Evolutionary conservation across 805 yeast species (phyloP), one percentile per base, ranked within the genome.

Genomic region (Torulaspora quercuum): DNA sequence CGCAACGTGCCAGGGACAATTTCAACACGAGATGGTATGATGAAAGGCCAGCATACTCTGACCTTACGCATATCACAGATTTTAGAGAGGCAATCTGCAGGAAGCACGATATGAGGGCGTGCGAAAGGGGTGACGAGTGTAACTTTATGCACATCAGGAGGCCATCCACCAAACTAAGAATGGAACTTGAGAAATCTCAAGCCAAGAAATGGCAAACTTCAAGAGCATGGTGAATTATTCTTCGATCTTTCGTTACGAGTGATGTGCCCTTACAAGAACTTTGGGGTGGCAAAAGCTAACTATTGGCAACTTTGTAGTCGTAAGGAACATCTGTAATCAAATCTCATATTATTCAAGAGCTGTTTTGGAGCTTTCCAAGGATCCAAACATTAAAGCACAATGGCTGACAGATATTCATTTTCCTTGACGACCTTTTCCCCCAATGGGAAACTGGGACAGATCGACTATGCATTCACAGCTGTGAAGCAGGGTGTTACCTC

Each of bases 321-420:
- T n/a, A n/a, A n/a, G n/a, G n/a, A n/a, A n/a, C n/a, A n/a, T n/a
- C n/a, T n/a, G n/a, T n/a, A n/a, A n/a, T n/a, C n/a, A n/a, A n/a
- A n/a, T n/a, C n/a, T n/a, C n/a, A n/a, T n/a, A 26, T 12, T 10
- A 7, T 15, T 7, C n/a, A 11, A 15, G 18, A 26, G 19, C n/a
- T 25, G 13, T 14, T 9, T 12, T 12, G 21, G n/a, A n/a, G n/a
- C n/a, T n/a, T n/a, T n/a, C n/a, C n/a, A n/a, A n/a, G n/a, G n/a
- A n/a, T n/a, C n/a, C n/a, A n/a, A n/a, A n/a, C n/a, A n/a, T n/a
- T n/a, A n/a, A n/a, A n/a, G n/a, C n/a, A n/a, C n/a, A 45, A 92
- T 92, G 97, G 95, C 98, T 42, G 98, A 92, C 65, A 80, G 98
- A 74, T 92, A 92, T 67, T 88, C 97, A 13, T 92, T 92, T 61